A percentile compares a stretch with the other conserved stretches of the same genome.
phyloP scores from a whole-genome alignment of 345 rosid species.

The Corymbia maculata region DNA sequence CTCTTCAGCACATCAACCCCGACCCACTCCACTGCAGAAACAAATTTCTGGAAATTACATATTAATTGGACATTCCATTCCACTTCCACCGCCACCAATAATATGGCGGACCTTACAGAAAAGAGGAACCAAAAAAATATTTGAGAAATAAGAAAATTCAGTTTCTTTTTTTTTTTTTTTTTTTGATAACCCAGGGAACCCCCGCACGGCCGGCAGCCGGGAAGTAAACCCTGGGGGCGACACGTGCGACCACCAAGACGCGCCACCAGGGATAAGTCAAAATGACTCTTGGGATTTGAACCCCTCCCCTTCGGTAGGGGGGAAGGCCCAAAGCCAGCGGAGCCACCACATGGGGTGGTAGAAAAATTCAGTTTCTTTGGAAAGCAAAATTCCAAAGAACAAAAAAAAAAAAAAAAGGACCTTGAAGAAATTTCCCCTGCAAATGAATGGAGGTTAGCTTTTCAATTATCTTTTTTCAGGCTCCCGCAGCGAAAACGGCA shows the following conservation, averaged over 20 bases:
- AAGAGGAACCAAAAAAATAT: background rate
- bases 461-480: background rate
- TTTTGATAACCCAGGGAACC: too few species aligned
- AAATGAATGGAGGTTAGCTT: background rate
- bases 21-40: background rate
- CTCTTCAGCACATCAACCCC: background rate
- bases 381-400: background rate
- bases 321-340: too few species aligned
- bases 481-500: background rate
- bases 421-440: background rate
- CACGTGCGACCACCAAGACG: too few species aligned
- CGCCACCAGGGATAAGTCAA: too few species aligned
- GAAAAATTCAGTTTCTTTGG: background rate
- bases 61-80: background rate
- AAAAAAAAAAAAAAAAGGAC: too few species aligned
- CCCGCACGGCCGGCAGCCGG: too few species aligned
- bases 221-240: too few species aligned
- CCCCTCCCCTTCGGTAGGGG: too few species aligned
- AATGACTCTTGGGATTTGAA: too few species aligned
- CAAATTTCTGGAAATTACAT: background rate
- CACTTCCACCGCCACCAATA: background rate
- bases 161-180: too few species aligned
- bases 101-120: background rate
- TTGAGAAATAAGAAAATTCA: background rate
- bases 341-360: too few species aligned